Evolutionary conservation across 108 stramenopile species (phyloP).

Genomic region (Phaeodactylum tricornutum): DNA sequence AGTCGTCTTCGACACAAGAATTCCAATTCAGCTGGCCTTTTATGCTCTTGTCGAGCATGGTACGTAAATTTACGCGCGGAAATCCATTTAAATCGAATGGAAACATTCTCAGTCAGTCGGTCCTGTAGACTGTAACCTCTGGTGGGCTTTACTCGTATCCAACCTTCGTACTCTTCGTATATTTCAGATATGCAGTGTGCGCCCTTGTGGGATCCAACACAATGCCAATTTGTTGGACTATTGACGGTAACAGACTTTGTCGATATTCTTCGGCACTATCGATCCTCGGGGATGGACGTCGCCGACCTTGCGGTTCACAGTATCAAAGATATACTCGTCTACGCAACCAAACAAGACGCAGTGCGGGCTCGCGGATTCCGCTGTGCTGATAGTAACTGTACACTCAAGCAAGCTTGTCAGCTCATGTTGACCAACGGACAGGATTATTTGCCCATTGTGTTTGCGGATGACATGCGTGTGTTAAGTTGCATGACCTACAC

Average conservation of each 20-base stretch:
- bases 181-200: slow-evolving; percentile 84
- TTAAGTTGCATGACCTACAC: slow-evolving; percentile 83
- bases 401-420: slow-evolving; percentile 66
- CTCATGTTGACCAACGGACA: slow-evolving; percentile 36
- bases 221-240: slow-evolving; percentile 85
- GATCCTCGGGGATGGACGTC: slow-evolving; percentile 45
- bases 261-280: slow-evolving; percentile 83
- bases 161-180: no score
- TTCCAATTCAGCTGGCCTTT: slow-evolving; percentile 96
- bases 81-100: no score
- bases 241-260: slow-evolving; percentile 95
- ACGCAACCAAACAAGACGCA: slow-evolving; percentile 16
- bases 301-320: slow-evolving; percentile 59
- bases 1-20: slow-evolving; percentile 95
- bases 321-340: slow-evolving; percentile 67
- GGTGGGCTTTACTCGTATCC: no score
- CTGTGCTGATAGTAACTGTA: slow-evolving; percentile 57
- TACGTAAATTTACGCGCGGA: no score
- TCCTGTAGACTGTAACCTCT: no score
- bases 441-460: slow-evolving; percentile 82
- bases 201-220: slow-evolving; percentile 88
- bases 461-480: slow-evolving; percentile 76
- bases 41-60: slow-evolving; percentile 97
- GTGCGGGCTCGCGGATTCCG: slow-evolving; percentile 12
- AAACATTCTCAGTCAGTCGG: no score